These are phyloP conservation scores for Komagataella pseudopastoris DNA, from an alignment of 805 yeast genomes.

Conservation along the genomic window DNA sequence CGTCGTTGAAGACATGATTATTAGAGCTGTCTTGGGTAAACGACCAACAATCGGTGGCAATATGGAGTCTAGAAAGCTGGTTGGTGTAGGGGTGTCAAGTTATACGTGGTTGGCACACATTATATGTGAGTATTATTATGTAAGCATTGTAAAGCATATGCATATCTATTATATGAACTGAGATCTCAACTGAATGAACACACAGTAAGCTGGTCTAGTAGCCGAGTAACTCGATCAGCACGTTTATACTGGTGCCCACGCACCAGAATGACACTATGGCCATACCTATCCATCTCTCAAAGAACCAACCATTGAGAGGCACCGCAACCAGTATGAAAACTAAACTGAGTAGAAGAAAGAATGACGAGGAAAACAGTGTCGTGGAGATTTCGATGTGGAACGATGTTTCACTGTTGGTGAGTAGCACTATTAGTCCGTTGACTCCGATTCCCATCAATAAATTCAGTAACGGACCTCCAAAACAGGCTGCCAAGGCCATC, in stretches of 20 bases:
- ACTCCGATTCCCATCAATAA: constrained; percentile 70
- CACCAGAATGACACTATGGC: constrained; percentile 27
- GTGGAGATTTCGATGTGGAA: constrained; percentile 20
- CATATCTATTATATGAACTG: neutral
- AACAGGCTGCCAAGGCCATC: constrained; percentile 92
- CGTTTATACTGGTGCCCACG: constrained; percentile 20
- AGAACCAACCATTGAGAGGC: constrained; percentile 26
- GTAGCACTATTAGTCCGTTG: constrained; percentile 42
- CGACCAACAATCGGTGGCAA: constrained; percentile 16
- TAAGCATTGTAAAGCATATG: neutral
- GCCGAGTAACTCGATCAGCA: constrained; percentile 9
- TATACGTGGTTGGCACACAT: neutral
- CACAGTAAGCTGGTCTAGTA: neutral
- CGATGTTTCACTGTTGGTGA: constrained; percentile 3
- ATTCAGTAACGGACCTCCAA: constrained; percentile 83
- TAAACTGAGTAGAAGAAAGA: constrained; percentile 24
- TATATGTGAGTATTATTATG: too few relatives aligned
- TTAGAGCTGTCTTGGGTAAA: neutral
- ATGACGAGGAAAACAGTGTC: constrained; percentile 26
- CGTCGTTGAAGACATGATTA: neutral
- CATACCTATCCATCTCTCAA: constrained; percentile 24
- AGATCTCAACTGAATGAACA: neutral
- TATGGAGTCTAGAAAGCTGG: neutral
- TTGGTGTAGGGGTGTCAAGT: neutral
- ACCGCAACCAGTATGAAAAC: constrained; percentile 22